A percentile compares a stretch with the other conserved stretches of the same genome.
These are phyloP conservation scores for Plasmodium falciparum DNA, from an alignment of 169 alveolate genomes.

Conservation along the genomic window DNA sequence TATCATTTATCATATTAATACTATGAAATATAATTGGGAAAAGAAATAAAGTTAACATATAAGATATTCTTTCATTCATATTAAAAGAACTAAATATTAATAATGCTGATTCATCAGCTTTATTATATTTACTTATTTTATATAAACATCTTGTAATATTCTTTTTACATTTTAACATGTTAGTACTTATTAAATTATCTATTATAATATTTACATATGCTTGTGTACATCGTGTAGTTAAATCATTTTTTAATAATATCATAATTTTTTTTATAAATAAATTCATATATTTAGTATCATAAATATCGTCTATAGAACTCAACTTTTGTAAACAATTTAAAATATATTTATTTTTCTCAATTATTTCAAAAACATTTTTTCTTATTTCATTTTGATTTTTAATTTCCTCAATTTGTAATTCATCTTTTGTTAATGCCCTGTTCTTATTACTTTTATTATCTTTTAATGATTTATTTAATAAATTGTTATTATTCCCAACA, in stretches of 20 bases:
- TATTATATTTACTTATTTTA: constrained; percentile 70
- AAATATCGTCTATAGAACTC: constrained; percentile 56
- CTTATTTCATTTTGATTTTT: constrained; percentile 63
- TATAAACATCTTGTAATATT: constrained; percentile 66
- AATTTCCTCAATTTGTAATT: constrained; percentile 70
- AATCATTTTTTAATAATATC: constrained; percentile 67
- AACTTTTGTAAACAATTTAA: constrained; percentile 48
- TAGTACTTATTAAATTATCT: constrained; percentile 45
- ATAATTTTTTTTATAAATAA: constrained; percentile 67
- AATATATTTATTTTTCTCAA: constrained; percentile 61
- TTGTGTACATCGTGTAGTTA: constrained; percentile 65
- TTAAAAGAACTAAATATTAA: constrained; percentile 67
- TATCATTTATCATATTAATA: constrained; percentile 71
- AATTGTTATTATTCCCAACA: no score
- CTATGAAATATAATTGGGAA: constrained; percentile 67
- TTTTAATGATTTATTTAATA: neutral
- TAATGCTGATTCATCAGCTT: constrained; percentile 70
- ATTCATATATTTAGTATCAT: constrained; percentile 51
- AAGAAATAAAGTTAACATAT: constrained; percentile 56
- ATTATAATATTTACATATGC: constrained; percentile 46
- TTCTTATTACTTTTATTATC: constrained; percentile 45
- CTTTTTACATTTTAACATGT: constrained; percentile 40
- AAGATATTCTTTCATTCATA: constrained; percentile 56
- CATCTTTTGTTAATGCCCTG: constrained; percentile 66
- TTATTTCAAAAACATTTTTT: constrained; percentile 23